Evolutionary conservation across 108 stramenopile species (phyloP).

Genomic region (Conticribra weissflogii): DNA sequence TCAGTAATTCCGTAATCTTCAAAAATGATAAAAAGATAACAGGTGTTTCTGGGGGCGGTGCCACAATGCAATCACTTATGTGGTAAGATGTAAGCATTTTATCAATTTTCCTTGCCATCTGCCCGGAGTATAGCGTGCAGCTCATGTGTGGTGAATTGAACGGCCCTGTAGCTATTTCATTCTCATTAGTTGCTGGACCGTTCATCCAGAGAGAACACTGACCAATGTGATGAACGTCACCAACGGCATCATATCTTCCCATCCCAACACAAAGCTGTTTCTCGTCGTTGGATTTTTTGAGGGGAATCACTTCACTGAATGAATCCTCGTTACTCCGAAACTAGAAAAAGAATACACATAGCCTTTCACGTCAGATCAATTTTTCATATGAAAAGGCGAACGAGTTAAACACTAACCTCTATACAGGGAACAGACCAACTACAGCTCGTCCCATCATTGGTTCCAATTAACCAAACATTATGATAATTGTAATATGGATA

Average conservation of each 20-base stretch:
- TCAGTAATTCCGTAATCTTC: constrained; percentile 16
- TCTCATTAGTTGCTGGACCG: constrained; percentile 36
- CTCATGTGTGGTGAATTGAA: constrained; percentile 13
- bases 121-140: constrained; percentile 39
- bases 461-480: constrained; percentile 36
- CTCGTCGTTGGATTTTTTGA: too few relatives aligned
- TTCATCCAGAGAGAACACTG: constrained; percentile 41
- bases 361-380: too few relatives aligned
- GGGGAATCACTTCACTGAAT: too few relatives aligned
- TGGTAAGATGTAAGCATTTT: constrained; percentile 24
- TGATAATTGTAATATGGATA: constrained; percentile 14
- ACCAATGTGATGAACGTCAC: constrained; percentile 32
- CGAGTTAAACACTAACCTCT: not conserved
- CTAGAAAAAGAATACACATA: too few relatives aligned
- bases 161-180: constrained; percentile 36
- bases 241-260: constrained; percentile 14
- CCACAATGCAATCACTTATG: constrained; percentile 33
- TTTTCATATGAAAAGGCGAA: not conserved
- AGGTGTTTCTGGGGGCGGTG: constrained; percentile 35
- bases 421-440: constrained; percentile 42
- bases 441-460: constrained; percentile 40
- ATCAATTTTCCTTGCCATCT: constrained; percentile 24
- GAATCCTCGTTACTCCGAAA: too few relatives aligned
- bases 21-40: constrained; percentile 39
- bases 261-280: too few relatives aligned